Conservation (phyloP, 2,329 filamentous ascomycete species). For the Penicillium sp. region DNA sequence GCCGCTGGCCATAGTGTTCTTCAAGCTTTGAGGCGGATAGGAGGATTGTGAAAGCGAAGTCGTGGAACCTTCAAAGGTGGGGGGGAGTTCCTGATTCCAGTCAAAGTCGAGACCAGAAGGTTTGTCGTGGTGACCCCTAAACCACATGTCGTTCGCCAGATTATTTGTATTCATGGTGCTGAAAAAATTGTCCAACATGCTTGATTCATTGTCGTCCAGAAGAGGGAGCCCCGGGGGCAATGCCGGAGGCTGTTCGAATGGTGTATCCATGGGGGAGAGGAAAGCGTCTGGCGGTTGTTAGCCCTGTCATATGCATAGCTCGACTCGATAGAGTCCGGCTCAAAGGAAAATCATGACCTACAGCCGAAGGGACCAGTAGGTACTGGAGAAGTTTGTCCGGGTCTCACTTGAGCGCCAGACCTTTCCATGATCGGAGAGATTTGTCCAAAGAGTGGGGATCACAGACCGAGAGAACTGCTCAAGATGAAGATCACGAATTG, state of each 20-base stretch:
- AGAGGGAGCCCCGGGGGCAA: constrained; percentile 60
- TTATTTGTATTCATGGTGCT: constrained; percentile 38
- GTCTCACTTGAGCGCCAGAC: constrained; percentile 25
- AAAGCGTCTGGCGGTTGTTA: constrained; percentile 26
- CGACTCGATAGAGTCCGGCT: neutral
- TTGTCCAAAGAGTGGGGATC: neutral
- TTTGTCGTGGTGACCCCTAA: constrained; percentile 26
- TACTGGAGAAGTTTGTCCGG: constrained; percentile 46
- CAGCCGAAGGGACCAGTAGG: constrained; percentile 61
- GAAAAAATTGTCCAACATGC: constrained; percentile 48
- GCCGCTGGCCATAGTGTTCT: constrained; percentile 22
- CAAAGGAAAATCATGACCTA: constrained; percentile 40
- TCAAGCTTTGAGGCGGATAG: constrained; percentile 23
- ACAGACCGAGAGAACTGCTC: neutral
- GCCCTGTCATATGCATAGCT: neutral
- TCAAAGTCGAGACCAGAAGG: constrained; percentile 27
- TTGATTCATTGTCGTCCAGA: constrained; percentile 54
- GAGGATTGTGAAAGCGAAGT: constrained; percentile 57
- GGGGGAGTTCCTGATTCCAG: constrained; percentile 51
- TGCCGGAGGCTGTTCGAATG: constrained; percentile 50
- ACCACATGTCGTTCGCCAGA: constrained; percentile 36
- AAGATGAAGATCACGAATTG: constrained; percentile 7
- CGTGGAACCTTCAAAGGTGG: constrained; percentile 59
- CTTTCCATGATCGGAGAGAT: constrained; percentile 27
- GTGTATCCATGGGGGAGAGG: constrained; percentile 30